Evolutionary conservation across 1,284 basidiomycete genomes (phyloP).

Genomic region (Heterobasidion occidentale): DNA sequence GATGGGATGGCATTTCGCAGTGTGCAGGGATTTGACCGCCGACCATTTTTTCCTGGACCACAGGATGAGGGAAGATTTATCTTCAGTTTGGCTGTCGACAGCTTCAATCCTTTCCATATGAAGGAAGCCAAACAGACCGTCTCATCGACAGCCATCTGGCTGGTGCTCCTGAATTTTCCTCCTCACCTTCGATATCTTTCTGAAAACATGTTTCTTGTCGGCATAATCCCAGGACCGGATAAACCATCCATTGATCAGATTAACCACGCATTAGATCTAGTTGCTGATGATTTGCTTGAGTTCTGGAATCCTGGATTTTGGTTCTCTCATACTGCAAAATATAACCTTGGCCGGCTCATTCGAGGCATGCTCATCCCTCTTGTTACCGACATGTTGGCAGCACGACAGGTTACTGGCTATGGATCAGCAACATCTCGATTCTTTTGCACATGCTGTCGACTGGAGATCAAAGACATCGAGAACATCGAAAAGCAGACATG

Average conservation of each 20-base stretch:
- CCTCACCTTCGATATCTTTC: constrained; percentile 14
- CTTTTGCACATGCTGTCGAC: constrained; percentile 14
- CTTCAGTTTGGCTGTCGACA: constrained; percentile 13
- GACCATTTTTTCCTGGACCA: not conserved
- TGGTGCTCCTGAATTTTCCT: constrained; percentile 22
- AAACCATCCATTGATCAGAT: constrained; percentile 24
- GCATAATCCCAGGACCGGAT: constrained; percentile 27
- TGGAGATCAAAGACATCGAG: constrained; percentile 4
- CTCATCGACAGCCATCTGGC: constrained; percentile 10
- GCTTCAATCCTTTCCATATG: constrained; percentile 10
- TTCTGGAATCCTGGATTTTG: constrained; percentile 23
- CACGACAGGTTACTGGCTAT: constrained; percentile 17
- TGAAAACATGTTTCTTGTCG: constrained; percentile 22
- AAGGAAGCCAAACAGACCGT: constrained; percentile 2
- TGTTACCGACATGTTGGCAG: constrained; percentile 26
- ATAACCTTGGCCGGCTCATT: constrained; percentile 18
- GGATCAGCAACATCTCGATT: constrained; percentile 2
- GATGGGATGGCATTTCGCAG: not conserved
- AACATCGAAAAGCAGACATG: constrained; percentile 12
- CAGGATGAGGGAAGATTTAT: constrained; percentile 5
- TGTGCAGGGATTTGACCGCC: not conserved
- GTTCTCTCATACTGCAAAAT: constrained; percentile 17
- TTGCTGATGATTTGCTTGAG: constrained; percentile 24
- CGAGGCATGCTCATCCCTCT: constrained; percentile 17
- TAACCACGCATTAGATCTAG: constrained; percentile 25